Evolutionary conservation across 176 grass and related monocot genomes (phyloP), one percentile per base, ranked within the genome.

Genomic region (sorghum (Sorghum bicolor)): DNA sequence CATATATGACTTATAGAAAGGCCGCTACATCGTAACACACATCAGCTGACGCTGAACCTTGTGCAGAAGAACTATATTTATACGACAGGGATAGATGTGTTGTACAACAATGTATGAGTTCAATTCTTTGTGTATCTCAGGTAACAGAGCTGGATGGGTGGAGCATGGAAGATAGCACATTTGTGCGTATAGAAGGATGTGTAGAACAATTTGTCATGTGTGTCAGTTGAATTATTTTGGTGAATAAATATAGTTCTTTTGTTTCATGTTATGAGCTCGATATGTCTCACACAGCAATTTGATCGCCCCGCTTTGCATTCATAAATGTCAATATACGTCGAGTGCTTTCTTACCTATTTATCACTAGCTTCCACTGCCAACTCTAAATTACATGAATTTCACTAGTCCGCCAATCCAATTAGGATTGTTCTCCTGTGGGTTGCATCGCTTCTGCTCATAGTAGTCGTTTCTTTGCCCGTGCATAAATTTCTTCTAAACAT

Each of bases 1-100:
- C n/a, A n/a, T 98, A 82, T 98, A 95, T 3, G 96, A 98, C 86
- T 79, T 98, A 48, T 93, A 98, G 82, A 98, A 98, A 92, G 93
- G 91, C 25, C 82, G 89, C n/a, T 98, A 98, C 75, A 98, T 98
- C 48, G 80, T 93, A 29, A 93, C 90, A 30, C 89, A 45, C 85
- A 55, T 93, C 80, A 86, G 83, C 50, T 93, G 85, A 93, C 67
- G 25, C 44, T 80, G 63, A 73, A 69, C n/a, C 26, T 61, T 83
- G 68, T 82, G 70, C 71, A 79, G 76, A 79, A 38, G 78, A 82
- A 73, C 33, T 37, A 77, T 72, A 85, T 77, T 74, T 81, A 64
- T 66, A 84, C 24, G 31, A 79, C 67, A 87, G 72, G 69, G 70
- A 78, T 90, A 86, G 65, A 78, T 86, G 63, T 94, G 67, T 86